Evolutionary conservation across 768 basidiomycete genomes (phyloP).

Genomic region (Boletellus emodensis): DNA sequence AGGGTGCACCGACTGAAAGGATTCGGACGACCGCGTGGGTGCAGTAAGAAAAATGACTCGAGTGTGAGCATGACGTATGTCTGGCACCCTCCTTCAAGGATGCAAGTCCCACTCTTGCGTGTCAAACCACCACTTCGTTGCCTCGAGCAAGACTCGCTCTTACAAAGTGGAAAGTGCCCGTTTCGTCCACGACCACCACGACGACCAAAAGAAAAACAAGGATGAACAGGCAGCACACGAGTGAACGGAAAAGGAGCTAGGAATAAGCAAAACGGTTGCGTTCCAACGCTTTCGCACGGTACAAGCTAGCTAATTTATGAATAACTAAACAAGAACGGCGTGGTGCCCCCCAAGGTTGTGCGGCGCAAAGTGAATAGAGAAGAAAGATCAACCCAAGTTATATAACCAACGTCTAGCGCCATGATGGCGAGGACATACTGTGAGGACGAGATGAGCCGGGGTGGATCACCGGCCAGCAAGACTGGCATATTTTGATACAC

Average conservation of each 20-base stretch:
- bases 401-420: not conserved
- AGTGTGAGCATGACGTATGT: constrained; percentile 7
- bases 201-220: constrained; percentile 12
- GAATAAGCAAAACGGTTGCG: not conserved
- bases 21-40: not conserved
- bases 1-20: not conserved
- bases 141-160: constrained; percentile 21
- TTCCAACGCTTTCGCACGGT: constrained; percentile 16
- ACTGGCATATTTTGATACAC: constrained; percentile 29
- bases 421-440: too few relatives aligned
- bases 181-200: constrained; percentile 8
- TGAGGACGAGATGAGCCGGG: not conserved
- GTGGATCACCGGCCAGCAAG: constrained; percentile 28
- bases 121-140: constrained; percentile 30
- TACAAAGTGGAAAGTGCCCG: constrained; percentile 27
- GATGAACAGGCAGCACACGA: constrained; percentile 17
- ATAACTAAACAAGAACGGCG: constrained; percentile 20
- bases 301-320: constrained; percentile 18
- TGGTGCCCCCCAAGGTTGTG: not conserved
- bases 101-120: constrained; percentile 17
- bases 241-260: not conserved
- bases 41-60: not conserved
- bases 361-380: not conserved
- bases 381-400: constrained; percentile 1
- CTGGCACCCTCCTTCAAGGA: constrained; percentile 18